Base-by-base conservation (phyloP, 805 yeast species). In the Komagataella ulmi region DNA sequence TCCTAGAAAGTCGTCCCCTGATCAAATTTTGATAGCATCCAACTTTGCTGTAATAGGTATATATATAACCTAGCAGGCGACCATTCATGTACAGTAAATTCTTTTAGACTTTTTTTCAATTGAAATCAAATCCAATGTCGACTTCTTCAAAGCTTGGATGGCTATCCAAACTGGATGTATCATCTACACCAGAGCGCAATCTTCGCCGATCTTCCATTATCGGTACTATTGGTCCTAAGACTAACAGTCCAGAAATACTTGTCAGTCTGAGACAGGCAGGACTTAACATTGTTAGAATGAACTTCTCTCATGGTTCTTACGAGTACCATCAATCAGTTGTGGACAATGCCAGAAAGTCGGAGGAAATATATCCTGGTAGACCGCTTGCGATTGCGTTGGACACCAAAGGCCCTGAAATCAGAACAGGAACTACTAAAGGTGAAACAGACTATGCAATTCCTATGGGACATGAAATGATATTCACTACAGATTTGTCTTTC, bases 321-420 rank as follows among this genome's bases (percentile, higher is more conserved):
- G 97, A 90, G 65, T 93, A 93, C 82, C 99, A 93, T 74, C 97
- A 90, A 75, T 75, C 88, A 56, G 99, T 93, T 64, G 76, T 93
- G 70, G 97, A 91, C 80, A 91, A 93, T 67, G 88, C 97, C 62
- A 85, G 95, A 74, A 83, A 88, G 72, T 89, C 97, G 58, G 97
- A 87, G 73, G 83, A 82, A 70, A 69, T 85, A 53, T 89, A 84
- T 72, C 81, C 86, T 59, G 97, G 98, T 66, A 88, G 98, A 76
- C 99, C 98, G 52, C 79, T 93, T 65, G 98, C 97, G 56, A 90
- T 93, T 72, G 99, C 99, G 58, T 82, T 93, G 63, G 99, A 93
- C 72, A 93, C 98, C 71, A 93, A 93, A 81, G 99, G 99, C 62
- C 99, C 99, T 57, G 99, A 93, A 76, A 93, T 93, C 76, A 88